Base-by-base conservation (phyloP, 73 alveolate genomes). In the Loxodes magnus region DNA sequence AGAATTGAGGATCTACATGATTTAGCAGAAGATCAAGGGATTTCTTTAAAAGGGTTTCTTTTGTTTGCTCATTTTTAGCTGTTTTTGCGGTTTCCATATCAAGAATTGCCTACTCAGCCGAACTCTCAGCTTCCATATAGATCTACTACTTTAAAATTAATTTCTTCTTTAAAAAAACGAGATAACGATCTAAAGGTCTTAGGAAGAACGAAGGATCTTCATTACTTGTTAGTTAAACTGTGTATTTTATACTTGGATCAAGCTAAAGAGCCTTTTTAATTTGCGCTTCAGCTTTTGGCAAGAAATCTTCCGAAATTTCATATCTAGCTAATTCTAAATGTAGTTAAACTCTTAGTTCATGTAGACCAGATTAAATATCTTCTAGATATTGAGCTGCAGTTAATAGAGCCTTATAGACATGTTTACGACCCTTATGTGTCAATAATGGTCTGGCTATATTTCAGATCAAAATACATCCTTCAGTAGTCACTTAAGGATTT, bases 281-380 rank as follows among this genome's bases (percentile, higher is more conserved):
- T 57, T 93, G 90, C 20, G 64, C 75, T 30, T 80, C 85, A 33
- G 99, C 98, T 61, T 93, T 93, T 38, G 89, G 84, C 4, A 93
- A 69, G 42, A 82, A 79, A 51, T 89, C 99, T 71, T 90, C 93
- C 49, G 87, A 87, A 54, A 93, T 64, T 38, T 93, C 96, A 78
- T 89, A 89, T 55, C 90, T 93, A 2, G 99, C 97, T 48, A 93
- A 65, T 71, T 93, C 99, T 38, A 82, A 67, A 74, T 90, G 97
- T 27, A 90, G 71, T 53, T 92, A 84, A 1, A 92, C 97, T 71
- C 99, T 65, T 27, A 93, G 72, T 38, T 74, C 74, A 49, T 83
- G 93, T 48, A 88, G 96, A 67, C 84, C 88, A 12, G 96, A 74
- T 46, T 86, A 72, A 17, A 93, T 73, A 26, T 54, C 66, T 59